Evolutionary conservation across 805 yeast species (phyloP).

Genomic region (Naumovozyma castellii): DNA sequence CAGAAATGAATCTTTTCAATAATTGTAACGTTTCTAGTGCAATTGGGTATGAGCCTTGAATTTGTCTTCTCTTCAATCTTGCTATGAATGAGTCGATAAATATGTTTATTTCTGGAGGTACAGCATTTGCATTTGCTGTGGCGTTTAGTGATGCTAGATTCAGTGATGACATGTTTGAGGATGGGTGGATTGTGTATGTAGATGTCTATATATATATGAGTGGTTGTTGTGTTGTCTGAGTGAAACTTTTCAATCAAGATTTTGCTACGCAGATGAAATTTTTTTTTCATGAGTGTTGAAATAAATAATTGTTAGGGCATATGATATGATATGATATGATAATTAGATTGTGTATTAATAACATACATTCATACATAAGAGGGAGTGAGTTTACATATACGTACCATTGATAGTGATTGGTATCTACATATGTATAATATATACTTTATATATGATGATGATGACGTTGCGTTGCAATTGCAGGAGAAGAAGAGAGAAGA

Average conservation of each 20-base stretch:
- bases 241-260: no score
- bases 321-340: no score
- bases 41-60: slow-evolving; percentile 67
- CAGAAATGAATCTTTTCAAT: slow-evolving; percentile 78
- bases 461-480: not conserved
- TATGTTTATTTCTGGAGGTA: slow-evolving; percentile 28
- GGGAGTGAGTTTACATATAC: not conserved
- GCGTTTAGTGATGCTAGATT: slow-evolving; percentile 4
- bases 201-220: not conserved
- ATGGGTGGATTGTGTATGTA: not conserved
- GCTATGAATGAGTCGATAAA: slow-evolving; percentile 38
- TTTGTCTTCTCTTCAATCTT: slow-evolving; percentile 74
- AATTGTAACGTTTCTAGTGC: slow-evolving; percentile 85
- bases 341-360: no score
- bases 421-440: not conserved
- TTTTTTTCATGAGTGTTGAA: not conserved
- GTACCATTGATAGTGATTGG: not conserved
- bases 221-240: no score
- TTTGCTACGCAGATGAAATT: no score
- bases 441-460: not conserved
- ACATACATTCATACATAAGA: not conserved
- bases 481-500: not conserved
- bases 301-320: no score
- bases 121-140: slow-evolving; percentile 6
- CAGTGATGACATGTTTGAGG: slow-evolving; percentile 8